Conservation (phyloP, 1,139 yeast genomes). For the Candida albicans region DNA sequence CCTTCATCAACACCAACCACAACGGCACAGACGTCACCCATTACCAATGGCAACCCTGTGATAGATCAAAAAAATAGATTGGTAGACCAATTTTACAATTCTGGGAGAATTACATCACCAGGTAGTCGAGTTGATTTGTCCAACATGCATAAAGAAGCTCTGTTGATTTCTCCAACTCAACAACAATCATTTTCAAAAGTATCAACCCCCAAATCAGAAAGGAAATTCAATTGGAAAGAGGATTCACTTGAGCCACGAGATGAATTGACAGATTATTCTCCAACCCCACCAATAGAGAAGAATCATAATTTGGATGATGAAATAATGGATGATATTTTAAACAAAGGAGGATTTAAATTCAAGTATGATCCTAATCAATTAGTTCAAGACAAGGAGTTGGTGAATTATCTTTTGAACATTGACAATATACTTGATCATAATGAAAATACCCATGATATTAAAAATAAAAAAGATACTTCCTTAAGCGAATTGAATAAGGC, state of each 20-base stretch:
- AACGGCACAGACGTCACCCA: background rate
- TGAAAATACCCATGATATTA: conserved; percentile 14
- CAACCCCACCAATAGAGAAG: background rate
- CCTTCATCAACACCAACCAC: background rate
- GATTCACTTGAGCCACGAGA: conserved; percentile 1
- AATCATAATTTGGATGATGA: conserved; percentile 11
- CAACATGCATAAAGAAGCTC: background rate
- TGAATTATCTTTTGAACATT: conserved; percentile 33
- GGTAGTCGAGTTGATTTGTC: conserved; percentile 9
- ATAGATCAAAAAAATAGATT: conserved; percentile 29
- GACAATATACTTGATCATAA: conserved; percentile 28
- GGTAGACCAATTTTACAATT: conserved; percentile 44
- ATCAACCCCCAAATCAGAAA: conserved; percentile 3
- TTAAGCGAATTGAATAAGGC: conserved; percentile 12
- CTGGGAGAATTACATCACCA: conserved; percentile 11
- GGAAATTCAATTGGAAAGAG: conserved; percentile 9
- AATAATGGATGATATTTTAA: conserved; percentile 19
- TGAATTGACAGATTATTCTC: background rate
- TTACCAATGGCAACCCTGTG: background rate
- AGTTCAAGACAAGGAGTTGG: conserved; percentile 27
- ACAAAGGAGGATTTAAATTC: conserved; percentile 27
- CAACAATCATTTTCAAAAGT: conserved; percentile 1
- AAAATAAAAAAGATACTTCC: conserved; percentile 3
- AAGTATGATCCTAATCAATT: conserved; percentile 16
- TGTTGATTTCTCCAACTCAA: conserved; percentile 1